These are phyloP conservation scores for Lachnellula cervina DNA, from an alignment of 2,329 filamentous ascomycete species.

Conservation along the genomic window DNA sequence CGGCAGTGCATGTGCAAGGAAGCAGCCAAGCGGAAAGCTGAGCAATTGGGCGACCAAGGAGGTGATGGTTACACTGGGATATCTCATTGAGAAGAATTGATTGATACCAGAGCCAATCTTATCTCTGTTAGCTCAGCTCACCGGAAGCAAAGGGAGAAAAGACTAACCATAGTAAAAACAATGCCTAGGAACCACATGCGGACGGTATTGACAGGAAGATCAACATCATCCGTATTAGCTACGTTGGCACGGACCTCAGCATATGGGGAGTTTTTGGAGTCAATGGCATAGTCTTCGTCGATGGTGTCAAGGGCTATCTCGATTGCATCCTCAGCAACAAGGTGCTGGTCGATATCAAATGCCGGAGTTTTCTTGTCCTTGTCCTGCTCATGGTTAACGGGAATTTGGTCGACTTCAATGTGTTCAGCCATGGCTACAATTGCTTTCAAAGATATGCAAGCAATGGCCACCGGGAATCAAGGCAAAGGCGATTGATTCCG, in stretches of 20 bases:
- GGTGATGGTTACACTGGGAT: constrained; percentile 29
- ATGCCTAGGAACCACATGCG: constrained; percentile 58
- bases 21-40: constrained; percentile 17
- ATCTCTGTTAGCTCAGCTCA: too few species aligned
- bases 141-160: constrained; percentile 2
- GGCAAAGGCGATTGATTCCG: too few species aligned
- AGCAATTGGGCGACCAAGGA: constrained; percentile 23
- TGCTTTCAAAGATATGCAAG: too few species aligned
- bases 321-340: neutral
- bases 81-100: constrained; percentile 24
- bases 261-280: neutral
- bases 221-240: constrained; percentile 59
- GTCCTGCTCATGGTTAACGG: too few species aligned
- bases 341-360: too few species aligned
- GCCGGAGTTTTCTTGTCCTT: too few species aligned
- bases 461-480: too few species aligned
- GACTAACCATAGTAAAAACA: constrained; percentile 29
- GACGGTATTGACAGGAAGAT: constrained; percentile 61
- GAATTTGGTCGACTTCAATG: too few species aligned
- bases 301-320: constrained; percentile 9
- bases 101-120: constrained; percentile 20
- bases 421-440: too few species aligned
- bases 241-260: constrained; percentile 46
- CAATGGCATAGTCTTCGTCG: constrained; percentile 6
- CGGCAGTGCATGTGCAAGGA: constrained; percentile 37